Evolutionary conservation across 352 stramenopile genomes (phyloP), one percentile per base, ranked within the genome.

Genomic region (Phytophthora boehmeriae): DNA sequence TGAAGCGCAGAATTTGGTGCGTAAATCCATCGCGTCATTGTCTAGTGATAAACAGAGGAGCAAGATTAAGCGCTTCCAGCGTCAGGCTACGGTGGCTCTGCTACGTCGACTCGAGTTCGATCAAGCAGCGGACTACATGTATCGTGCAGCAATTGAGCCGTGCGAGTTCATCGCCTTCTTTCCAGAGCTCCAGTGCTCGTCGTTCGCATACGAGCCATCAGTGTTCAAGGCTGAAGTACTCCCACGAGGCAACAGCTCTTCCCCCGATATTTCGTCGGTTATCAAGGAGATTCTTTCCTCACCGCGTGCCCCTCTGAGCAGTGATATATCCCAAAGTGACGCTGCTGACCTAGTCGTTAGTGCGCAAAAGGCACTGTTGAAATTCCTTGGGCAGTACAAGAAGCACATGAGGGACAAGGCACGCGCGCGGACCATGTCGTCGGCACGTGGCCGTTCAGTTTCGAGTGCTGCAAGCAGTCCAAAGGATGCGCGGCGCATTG

Each of bases 141-240:
- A 93, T 59, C 84, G 84, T 16, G 86, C 87, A 11, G 85, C 83
- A 0, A 86, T 96, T 14, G 87, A 96, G 59, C 85, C 85, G 39
- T 92, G 82, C 56, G 87, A 96, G 57, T 94, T 91, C 59, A 84
- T 96, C 27, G 82, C 85, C 10, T 96, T 96, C 67, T 96, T 94
- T 54, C 87, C 87, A 8, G 85, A 94, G 27, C 78, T 83, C 13
- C 84, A 93, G 63, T 92, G 84, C 50, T 58, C 76, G 1, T 91
- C 80, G 35, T 96, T 96, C 62, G 84, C 87, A 4, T 96, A 94
- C 43, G 87, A 96, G 59, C 87, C 87, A 0, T 73, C 83, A 23
- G 76, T 94, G 14, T 69, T 96, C 20, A 96, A 93, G 55, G 80
- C 87, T 0, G 87, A 96, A 51, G 87, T 96, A 23, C 71, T 96